Base-by-base conservation (phyloP, 1,284 basidiomycete genomes). In the Rhodotorula sp. region DNA sequence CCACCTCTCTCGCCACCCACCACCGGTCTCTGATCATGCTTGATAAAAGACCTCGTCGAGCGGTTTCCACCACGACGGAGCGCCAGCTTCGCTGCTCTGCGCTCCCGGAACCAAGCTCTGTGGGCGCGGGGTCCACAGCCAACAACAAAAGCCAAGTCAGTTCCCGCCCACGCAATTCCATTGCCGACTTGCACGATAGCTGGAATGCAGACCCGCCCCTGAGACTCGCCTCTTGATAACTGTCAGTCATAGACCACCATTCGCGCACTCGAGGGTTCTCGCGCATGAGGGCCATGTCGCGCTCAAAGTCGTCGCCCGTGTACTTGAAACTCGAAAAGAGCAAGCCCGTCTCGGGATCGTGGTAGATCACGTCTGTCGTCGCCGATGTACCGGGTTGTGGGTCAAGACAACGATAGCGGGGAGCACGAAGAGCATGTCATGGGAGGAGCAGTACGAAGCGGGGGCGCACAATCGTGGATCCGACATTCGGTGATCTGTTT, bases 241-340 rank as follows among this genome's bases (percentile, higher is more conserved):
- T 26, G 54, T 55, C 54, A 10, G 28, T 55, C 26, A 55, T 16
- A 5, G 16, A 16, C 54, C 54, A 55, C 54, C 54, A 55, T 18
- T 55, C 54, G 16, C 54, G 54, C 14, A 55, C 54, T 5, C 7
- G n/a, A 8, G 54, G 54, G 54, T 55, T 31, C 54, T 28, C 54
- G 54, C 54, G 54, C 54, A 55, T 55, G n/a, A 26, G 23, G 26
- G 16, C 26, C 54, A 55, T 55, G 54, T 55, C 54, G 54, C n/a
- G 26, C 15, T 55, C 54, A 16, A 55, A 55, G 14, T 55, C 54
- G n/a, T 2, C 6, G 14, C 54, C 54, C 14, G 26, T 18, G 54
- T 55, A 55, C 54, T 26, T 55, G 54, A 55, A 55, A 55, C 26
- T 26, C 54, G 54, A 55, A 28, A 55, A 55, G 14, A 55, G 26